Conservation (phyloP, 2,329 filamentous ascomycete genomes). For the Gnomoniopsis smithogilvyi region DNA sequence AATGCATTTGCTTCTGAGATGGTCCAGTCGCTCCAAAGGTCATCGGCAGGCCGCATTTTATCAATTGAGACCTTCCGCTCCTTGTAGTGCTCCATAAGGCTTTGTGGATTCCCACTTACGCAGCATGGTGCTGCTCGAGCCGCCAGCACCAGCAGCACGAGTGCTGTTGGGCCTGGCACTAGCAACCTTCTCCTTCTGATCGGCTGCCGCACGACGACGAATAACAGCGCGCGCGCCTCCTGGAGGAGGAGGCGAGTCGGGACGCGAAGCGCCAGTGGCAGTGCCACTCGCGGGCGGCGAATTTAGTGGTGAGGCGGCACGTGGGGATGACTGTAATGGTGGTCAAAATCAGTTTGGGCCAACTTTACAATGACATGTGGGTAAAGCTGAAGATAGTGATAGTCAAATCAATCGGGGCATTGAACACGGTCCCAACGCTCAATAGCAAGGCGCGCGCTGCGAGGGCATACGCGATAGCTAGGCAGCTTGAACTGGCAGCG, state of each 20-base stretch:
- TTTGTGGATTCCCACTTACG: slow-evolving; percentile 54
- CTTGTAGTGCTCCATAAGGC: too few relatives aligned
- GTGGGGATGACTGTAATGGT: slow-evolving; percentile 53
- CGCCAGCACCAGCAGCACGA: slow-evolving; percentile 87
- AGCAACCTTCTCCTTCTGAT: slow-evolving; percentile 95
- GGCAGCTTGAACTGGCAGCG: too few relatives aligned
- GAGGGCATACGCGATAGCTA: too few relatives aligned
- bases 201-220: slow-evolving; percentile 89
- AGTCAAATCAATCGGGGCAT: too few relatives aligned
- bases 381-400: background rate
- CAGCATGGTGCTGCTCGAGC: slow-evolving; percentile 97
- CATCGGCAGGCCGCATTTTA: too few relatives aligned
- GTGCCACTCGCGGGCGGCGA: slow-evolving; percentile 60
- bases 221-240: slow-evolving; percentile 95
- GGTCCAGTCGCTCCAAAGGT: too few relatives aligned
- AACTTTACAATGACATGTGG: too few relatives aligned
- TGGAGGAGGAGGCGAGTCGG: slow-evolving; percentile 83
- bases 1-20: too few relatives aligned
- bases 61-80: background rate
- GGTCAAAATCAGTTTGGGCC: slow-evolving; percentile 18
- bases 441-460: too few relatives aligned
- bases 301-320: slow-evolving; percentile 57
- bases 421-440: too few relatives aligned
- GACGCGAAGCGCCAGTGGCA: slow-evolving; percentile 60
- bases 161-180: slow-evolving; percentile 93